Conservation (phyloP, 306 rosid species). For the Datisca glomerata region DNA sequence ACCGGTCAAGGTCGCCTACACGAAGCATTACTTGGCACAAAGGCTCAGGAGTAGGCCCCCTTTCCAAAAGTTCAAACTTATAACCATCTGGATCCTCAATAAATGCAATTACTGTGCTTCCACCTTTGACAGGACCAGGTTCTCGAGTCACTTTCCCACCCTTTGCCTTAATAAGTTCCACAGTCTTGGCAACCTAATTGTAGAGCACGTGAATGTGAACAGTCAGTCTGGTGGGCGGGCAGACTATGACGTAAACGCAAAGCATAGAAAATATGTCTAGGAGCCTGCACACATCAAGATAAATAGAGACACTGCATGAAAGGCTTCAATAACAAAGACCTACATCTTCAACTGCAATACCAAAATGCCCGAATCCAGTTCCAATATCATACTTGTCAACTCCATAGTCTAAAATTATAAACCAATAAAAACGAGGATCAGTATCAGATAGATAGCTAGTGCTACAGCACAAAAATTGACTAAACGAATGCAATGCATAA, state of each 20-base stretch:
- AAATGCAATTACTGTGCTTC: conserved; percentile 48
- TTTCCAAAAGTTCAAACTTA: conserved; percentile 74
- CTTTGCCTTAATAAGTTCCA: conserved; percentile 77
- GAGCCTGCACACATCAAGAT: too few relatives aligned
- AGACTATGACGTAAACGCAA: background rate
- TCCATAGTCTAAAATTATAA: conserved; percentile 61
- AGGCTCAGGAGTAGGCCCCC: conserved; percentile 82
- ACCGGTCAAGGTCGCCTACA: conserved; percentile 87
- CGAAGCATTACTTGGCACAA: conserved; percentile 96
- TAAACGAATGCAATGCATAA: too few relatives aligned
- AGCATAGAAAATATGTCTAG: too few relatives aligned
- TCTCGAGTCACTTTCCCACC: conserved; percentile 82
- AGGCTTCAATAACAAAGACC: conserved; percentile 12
- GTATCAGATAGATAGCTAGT: background rate
- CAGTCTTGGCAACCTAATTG: conserved; percentile 65
- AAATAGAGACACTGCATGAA: background rate
- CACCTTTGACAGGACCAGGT: conserved; percentile 74
- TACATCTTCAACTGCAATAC: conserved; percentile 91
- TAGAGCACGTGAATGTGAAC: conserved; percentile 6
- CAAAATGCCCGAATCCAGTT: conserved; percentile 72
- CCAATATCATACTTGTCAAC: conserved; percentile 74
- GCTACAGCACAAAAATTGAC: background rate
- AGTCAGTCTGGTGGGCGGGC: too few relatives aligned
- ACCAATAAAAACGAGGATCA: conserved; percentile 13
- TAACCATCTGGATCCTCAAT: conserved; percentile 98